These are phyloP conservation scores for Magnaporthiopsis poae DNA, from an alignment of 2,329 filamentous ascomycete genomes.

Conservation along the genomic window DNA sequence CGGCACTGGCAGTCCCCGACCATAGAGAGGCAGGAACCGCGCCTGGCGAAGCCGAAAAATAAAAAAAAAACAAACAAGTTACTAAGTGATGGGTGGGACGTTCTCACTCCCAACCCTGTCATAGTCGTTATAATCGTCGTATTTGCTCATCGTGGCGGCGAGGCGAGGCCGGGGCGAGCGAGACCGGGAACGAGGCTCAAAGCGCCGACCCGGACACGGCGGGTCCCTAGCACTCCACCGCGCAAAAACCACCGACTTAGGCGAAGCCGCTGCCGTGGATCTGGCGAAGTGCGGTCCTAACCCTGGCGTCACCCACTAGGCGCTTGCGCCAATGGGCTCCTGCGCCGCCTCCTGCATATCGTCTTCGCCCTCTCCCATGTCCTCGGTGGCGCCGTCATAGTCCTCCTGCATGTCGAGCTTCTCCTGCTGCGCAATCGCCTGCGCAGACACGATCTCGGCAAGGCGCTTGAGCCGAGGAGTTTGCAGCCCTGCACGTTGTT, in stretches of 20 bases:
- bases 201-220: not conserved
- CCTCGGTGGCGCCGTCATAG: conserved; percentile 37
- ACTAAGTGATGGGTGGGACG: not conserved
- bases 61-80: not conserved
- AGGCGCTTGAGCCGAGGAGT: conserved; percentile 88
- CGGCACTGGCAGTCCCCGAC: not conserved
- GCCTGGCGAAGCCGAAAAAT: not conserved
- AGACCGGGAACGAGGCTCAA: not conserved
- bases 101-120: not conserved
- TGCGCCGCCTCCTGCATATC: conserved; percentile 24
- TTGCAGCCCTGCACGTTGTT: conserved; percentile 65
- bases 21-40: too few species aligned
- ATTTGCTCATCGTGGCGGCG: not conserved
- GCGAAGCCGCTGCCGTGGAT: conserved; percentile 15
- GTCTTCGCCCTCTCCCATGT: conserved; percentile 40
- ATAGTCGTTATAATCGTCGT: not conserved
- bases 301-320: conserved; percentile 22
- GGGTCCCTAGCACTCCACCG: conserved; percentile 12
- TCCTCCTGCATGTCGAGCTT: conserved; percentile 51
- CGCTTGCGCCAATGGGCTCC: conserved; percentile 26
- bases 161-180: not conserved
- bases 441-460: conserved; percentile 94
- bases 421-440: conserved; percentile 92
- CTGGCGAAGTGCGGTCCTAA: conserved; percentile 11
- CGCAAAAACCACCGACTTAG: conserved; percentile 20